Conservation (phyloP, 1,284 basidiomycete species). For the Boletellus deceptivus region DNA sequence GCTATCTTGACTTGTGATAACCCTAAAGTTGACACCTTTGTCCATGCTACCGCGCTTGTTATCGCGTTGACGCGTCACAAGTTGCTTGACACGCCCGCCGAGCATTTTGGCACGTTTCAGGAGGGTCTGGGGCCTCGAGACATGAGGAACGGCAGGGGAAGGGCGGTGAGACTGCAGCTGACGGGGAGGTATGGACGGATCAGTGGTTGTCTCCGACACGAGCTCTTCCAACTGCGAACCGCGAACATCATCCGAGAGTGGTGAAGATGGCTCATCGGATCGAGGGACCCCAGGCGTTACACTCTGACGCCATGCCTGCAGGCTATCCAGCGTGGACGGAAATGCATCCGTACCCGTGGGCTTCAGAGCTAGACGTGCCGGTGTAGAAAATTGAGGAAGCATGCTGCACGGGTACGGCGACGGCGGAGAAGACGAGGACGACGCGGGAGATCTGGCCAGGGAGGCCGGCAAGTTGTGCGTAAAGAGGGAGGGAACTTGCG, state of each 20-base stretch:
- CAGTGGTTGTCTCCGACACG: conserved; percentile 4
- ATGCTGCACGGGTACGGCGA: conserved; percentile 17
- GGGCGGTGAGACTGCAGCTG: conserved; percentile 1
- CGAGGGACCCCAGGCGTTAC: conserved; percentile 19
- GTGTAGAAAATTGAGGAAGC: conserved; percentile 9
- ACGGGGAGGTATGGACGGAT: conserved; percentile 7
- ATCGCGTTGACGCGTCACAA: conserved; percentile 17
- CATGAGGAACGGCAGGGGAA: background rate
- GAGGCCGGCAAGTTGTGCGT: conserved; percentile 15
- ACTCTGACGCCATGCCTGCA: conserved; percentile 32
- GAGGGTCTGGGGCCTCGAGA: conserved; percentile 18
- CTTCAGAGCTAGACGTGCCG: conserved; percentile 19
- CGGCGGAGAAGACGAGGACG: conserved; percentile 7
- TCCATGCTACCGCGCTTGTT: conserved; percentile 21
- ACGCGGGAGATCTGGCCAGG: conserved; percentile 16
- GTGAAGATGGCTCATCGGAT: conserved; percentile 15
- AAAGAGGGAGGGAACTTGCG: conserved; percentile 16
- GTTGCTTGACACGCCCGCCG: conserved; percentile 28
- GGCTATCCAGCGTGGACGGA: conserved; percentile 27
- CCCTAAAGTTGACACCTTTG: conserved; percentile 15
- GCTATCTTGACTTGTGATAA: conserved; percentile 28
- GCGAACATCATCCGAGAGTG: conserved; percentile 12
- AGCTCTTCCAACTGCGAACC: conserved; percentile 8
- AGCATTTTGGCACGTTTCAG: conserved; percentile 29
- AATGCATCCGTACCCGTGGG: conserved; percentile 32